These are phyloP conservation scores for Vitis vinifera DNA, from an alignment of 164 flowering plant genomes.

Conservation along the genomic window DNA sequence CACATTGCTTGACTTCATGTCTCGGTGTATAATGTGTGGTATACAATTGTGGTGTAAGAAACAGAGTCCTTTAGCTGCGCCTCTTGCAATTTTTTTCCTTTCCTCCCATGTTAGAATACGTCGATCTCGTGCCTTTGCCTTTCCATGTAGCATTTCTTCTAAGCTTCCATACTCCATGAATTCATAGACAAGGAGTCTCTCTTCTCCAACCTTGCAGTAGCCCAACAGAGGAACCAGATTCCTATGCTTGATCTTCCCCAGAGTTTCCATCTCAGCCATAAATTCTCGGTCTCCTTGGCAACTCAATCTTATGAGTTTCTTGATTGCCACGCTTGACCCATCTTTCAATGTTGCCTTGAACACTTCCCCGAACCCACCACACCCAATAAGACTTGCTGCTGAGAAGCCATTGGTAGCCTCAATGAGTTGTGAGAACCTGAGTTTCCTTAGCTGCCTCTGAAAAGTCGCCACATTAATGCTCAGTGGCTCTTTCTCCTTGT, in stretches of 20 bases:
- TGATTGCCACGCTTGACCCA: slow-evolving; percentile 69
- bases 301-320: slow-evolving; percentile 61
- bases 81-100: slow-evolving; percentile 64
- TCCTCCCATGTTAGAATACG: slow-evolving; percentile 68
- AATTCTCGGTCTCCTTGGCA: slow-evolving; percentile 75
- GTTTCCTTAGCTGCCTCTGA: slow-evolving; percentile 59
- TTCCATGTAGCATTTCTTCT: slow-evolving; percentile 68
- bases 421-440: slow-evolving; percentile 64
- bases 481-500: slow-evolving; percentile 80
- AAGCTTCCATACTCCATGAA: slow-evolving; percentile 74
- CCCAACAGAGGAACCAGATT: slow-evolving; percentile 69
- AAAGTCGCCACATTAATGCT: slow-evolving; percentile 82
- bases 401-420: slow-evolving; percentile 78
- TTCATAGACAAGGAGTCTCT: slow-evolving; percentile 68
- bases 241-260: slow-evolving; percentile 71
- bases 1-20: slow-evolving; percentile 80
- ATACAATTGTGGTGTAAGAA: slow-evolving; percentile 79
- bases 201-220: slow-evolving; percentile 76
- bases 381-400: slow-evolving; percentile 65
- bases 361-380: slow-evolving; percentile 77
- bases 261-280: slow-evolving; percentile 83
- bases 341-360: slow-evolving; percentile 69
- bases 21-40: slow-evolving; percentile 72
- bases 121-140: slow-evolving; percentile 29
- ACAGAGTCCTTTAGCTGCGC: slow-evolving; percentile 70